phyloP scores from a whole-genome alignment of 345 rosid species.

The Brassica incana region DNA sequence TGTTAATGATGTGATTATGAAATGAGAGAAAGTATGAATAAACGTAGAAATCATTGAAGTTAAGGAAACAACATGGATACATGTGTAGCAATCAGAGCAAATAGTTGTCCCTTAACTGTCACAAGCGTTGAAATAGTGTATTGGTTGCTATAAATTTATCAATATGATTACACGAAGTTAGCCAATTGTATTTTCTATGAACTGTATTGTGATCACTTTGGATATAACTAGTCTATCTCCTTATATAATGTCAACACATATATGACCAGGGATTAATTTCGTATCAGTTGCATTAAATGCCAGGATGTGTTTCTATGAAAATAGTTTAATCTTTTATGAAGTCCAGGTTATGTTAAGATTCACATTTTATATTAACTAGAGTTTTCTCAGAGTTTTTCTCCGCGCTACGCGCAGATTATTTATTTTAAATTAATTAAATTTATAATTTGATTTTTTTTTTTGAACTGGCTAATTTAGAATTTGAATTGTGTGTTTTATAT shows the following conservation, averaged over 20 bases:
- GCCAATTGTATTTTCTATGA: not conserved
- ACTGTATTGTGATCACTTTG: not conserved
- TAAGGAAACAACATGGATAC: not conserved
- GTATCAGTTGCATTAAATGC: not conserved
- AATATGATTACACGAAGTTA: not conserved
- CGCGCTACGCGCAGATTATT: too few relatives aligned
- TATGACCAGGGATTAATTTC: not conserved
- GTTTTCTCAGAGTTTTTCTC: too few relatives aligned
- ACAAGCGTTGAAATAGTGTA: not conserved
- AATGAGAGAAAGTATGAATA: conserved; percentile 7
- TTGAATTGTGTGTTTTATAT: too few relatives aligned
- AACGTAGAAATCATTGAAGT: not conserved
- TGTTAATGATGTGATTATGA: not conserved
- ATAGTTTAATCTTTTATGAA: not conserved
- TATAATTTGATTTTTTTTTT: too few relatives aligned
- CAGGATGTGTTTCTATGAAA: not conserved
- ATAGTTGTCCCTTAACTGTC: not conserved
- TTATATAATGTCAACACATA: not conserved
- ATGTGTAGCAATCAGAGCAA: not conserved
- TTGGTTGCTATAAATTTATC: not conserved
- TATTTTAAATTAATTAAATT: too few relatives aligned
- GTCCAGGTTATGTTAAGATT: not conserved
- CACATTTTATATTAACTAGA: not conserved
- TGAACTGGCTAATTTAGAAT: too few relatives aligned
- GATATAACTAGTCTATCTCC: not conserved